Evolutionary conservation across 106 monocot genomes (phyloP).

Genomic region (Alisma plantagoaquatica): DNA sequence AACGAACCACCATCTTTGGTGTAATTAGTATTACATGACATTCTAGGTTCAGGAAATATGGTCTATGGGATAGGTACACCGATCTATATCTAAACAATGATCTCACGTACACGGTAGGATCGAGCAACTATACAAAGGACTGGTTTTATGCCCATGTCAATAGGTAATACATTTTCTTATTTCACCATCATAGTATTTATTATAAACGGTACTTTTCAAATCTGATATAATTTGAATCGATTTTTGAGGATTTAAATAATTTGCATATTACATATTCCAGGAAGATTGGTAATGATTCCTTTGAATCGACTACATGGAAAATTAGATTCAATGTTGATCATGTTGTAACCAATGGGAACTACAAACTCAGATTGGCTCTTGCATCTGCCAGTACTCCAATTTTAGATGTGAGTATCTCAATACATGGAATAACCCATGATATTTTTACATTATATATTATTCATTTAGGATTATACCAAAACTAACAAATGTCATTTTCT

Average conservation of each 20-base stretch:
- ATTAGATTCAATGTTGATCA: slow-evolving; percentile 26
- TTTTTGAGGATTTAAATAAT: too few species aligned
- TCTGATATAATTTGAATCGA: not conserved
- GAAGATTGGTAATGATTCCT: slow-evolving; percentile 9
- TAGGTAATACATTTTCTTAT: slow-evolving; percentile 24
- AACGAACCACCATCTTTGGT: not conserved
- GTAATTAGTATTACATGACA: too few species aligned
- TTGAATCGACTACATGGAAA: slow-evolving; percentile 39
- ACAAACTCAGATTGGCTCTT: slow-evolving; percentile 37
- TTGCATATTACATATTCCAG: slow-evolving; percentile 6
- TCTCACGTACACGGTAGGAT: slow-evolving; percentile 41
- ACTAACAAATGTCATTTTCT: not conserved
- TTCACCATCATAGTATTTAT: too few species aligned
- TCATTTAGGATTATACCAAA: too few species aligned
- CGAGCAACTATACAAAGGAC: slow-evolving; percentile 59
- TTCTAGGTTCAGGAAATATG: slow-evolving; percentile 69
- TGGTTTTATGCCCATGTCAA: slow-evolving; percentile 93
- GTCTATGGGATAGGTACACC: slow-evolving; percentile 73
- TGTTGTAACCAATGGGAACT: slow-evolving; percentile 3
- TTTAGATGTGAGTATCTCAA: not conserved
- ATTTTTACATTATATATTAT: too few species aligned
- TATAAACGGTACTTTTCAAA: not conserved
- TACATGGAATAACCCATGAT: too few species aligned
- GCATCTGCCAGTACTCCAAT: slow-evolving; percentile 15
- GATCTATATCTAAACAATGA: slow-evolving; percentile 62